A percentile compares a stretch with the other conserved stretches of the same genome.
Evolutionary conservation across 805 yeast species (phyloP).

Genomic region (Millerozyma miso): DNA sequence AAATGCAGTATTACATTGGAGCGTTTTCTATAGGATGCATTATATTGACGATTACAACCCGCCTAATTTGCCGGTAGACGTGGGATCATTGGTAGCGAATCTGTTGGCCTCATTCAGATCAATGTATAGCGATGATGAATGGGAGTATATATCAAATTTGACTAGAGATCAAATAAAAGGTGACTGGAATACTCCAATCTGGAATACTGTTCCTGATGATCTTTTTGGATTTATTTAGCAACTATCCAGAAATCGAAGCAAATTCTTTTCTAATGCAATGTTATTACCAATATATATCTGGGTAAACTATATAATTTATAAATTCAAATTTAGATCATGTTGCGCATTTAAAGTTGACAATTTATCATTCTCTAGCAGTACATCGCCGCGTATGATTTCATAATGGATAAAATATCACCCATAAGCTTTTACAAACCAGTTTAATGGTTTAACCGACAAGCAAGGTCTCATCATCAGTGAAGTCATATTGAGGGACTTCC

Average conservation of each 20-base stretch:
- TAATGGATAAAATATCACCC: not conserved
- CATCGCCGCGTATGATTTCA: not conserved
- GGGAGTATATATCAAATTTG: constrained; percentile 3
- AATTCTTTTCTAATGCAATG: constrained; percentile 10
- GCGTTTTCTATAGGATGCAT: constrained; percentile 41
- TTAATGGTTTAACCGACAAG: constrained; percentile 66
- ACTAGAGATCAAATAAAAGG: constrained; percentile 13
- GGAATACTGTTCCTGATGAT: constrained; percentile 34
- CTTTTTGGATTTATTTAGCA: constrained; percentile 14
- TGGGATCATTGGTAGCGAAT: constrained; percentile 16
- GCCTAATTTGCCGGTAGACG: constrained; percentile 14
- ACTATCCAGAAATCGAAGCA: constrained; percentile 7
- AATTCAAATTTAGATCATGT: not conserved
- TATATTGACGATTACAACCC: constrained; percentile 45
- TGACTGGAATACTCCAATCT: constrained; percentile 16
- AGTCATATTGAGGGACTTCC: constrained; percentile 91
- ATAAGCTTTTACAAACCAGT: not conserved
- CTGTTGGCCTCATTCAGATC: constrained; percentile 14
- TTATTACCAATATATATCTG: constrained; percentile 12
- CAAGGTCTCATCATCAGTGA: constrained; percentile 72
- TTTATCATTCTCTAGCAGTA: not conserved
- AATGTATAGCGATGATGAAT: constrained; percentile 4
- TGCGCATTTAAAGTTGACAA: not conserved
- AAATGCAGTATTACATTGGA: constrained; percentile 58
- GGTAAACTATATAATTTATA: constrained; percentile 2